These are phyloP conservation scores for Kwoniella mangroviensis DNA, from an alignment of 768 basidiomycete genomes.

Conservation along the genomic window DNA sequence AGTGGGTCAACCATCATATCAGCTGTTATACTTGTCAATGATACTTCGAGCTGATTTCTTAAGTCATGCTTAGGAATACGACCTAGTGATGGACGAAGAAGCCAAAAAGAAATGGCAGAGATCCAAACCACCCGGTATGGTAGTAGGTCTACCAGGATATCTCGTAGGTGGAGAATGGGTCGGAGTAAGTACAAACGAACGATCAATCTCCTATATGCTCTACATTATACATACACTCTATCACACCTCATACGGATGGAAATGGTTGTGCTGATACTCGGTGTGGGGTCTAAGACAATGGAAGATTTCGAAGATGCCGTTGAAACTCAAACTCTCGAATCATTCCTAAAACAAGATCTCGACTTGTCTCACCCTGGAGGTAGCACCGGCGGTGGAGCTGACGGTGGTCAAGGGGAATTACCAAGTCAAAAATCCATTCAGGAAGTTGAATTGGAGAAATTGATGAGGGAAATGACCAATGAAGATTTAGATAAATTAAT, in stretches of 20 bases:
- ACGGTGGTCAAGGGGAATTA: neutral
- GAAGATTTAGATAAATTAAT: conserved; percentile 43
- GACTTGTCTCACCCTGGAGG: conserved; percentile 21
- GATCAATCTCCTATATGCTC: neutral
- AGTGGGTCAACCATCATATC: conserved; percentile 19
- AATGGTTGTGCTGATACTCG: too few species aligned
- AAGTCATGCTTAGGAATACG: conserved; percentile 28
- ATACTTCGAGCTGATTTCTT: neutral
- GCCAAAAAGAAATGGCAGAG: conserved; percentile 53
- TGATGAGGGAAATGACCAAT: conserved; percentile 49
- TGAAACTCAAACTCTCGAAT: conserved; percentile 38
- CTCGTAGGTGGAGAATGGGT: conserved; percentile 54
- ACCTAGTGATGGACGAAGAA: conserved; percentile 48
- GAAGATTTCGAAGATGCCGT: conserved; percentile 55
- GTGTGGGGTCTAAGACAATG: conserved; percentile 37
- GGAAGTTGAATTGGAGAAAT: conserved; percentile 44
- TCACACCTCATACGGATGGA: too few species aligned
- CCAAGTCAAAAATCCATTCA: conserved; percentile 20
- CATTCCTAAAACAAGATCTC: conserved; percentile 48
- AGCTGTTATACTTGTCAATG: neutral
- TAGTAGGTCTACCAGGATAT: conserved; percentile 51
- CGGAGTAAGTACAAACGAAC: conserved; percentile 37
- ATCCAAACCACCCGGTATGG: conserved; percentile 45
- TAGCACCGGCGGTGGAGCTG: neutral
- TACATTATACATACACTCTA: neutral